Evolutionary conservation across 1,284 basidiomycete genomes (phyloP), one percentile per base, ranked within the genome.

Genomic region (Lignosus rhinocerotis): DNA sequence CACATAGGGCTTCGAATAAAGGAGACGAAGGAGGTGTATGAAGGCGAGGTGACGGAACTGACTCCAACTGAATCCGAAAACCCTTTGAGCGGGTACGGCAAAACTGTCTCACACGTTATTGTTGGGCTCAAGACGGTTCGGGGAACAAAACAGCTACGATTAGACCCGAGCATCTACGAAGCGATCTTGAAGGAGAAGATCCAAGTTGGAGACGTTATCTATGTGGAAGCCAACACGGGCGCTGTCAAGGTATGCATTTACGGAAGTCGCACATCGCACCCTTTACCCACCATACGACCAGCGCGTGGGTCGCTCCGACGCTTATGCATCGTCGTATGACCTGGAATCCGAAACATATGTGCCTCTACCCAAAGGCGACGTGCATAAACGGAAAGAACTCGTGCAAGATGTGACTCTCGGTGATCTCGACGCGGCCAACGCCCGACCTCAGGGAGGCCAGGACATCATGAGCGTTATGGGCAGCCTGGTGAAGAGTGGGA

Each of bases 381-480:
- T 99, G 50, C 96, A 98, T 78, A 98, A 98, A 76, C 85, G 90
- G 62, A 98, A 98, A 74, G 95, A 99, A 71, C 86, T 98, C 1
- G 94, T 99, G 5, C 97, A 98, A 74, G 96, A 98, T 66, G 93
- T 99, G 39, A 98, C 95, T 0, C 80, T 99, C 16, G 95, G 97
- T 57, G 96, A 99, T 72, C 81, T 99, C 44, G 96, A 99, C 72
- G 93, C 96, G 63, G 96, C 96, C 5, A 99, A 99, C 72, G 95
- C 96, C 12, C 87, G 94, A 46, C 96, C 96, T 7, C 93, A 94
- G 67, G 90, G 89, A 36, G 96, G 97, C 1, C 96, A 98, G 74
- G 96, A 98, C 70, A 98, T 99, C 72, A 98, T 98, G 96, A 93
- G 91, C 70, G 95, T 99, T 32, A 98, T 99, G 90, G 95, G 96